Evolutionary conservation across 2,329 filamentous ascomycete genomes (phyloP).

Genomic region (Ceratocystis smalleyi): DNA sequence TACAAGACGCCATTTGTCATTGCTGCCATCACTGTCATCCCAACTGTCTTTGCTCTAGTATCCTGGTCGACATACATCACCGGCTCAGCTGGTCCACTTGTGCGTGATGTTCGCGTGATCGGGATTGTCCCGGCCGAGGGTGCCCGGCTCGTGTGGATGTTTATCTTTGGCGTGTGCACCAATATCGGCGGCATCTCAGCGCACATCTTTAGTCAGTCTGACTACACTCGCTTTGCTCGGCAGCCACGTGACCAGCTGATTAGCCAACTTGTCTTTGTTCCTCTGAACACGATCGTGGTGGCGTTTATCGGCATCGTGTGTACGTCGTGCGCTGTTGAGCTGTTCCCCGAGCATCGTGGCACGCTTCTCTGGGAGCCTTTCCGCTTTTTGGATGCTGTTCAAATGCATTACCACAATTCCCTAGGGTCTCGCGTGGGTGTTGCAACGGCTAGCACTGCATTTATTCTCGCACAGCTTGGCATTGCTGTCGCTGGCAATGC

Average conservation of each 20-base stretch:
- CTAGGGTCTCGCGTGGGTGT: slow-evolving; percentile 19
- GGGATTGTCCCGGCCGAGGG: slow-evolving; percentile 18
- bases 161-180: slow-evolving; percentile 23
- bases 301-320: slow-evolving; percentile 26
- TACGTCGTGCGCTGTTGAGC: slow-evolving; percentile 28
- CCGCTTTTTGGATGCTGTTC: slow-evolving; percentile 32
- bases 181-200: slow-evolving; percentile 22
- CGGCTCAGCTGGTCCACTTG: slow-evolving; percentile 29
- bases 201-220: slow-evolving; percentile 22
- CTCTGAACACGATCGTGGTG: slow-evolving; percentile 24
- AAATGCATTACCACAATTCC: slow-evolving; percentile 23
- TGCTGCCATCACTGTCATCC: slow-evolving; percentile 30
- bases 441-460: slow-evolving; percentile 21
- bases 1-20: slow-evolving; percentile 32
- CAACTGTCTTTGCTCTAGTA: slow-evolving; percentile 28
- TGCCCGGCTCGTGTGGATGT: slow-evolving; percentile 21
- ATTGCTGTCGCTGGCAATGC: slow-evolving; percentile 17
- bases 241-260: slow-evolving; percentile 19
- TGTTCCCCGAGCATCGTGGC: slow-evolving; percentile 29
- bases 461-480: slow-evolving; percentile 31
- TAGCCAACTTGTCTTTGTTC: slow-evolving; percentile 29
- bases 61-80: slow-evolving; percentile 32
- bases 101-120: slow-evolving; percentile 21
- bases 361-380: slow-evolving; percentile 28
- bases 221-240: slow-evolving; percentile 23